Percentiles rank a stretch among this genome's conserved stretches.
phyloP scores from a whole-genome alignment of 225 moss, liverwort and hornwort species.

The Physcomitrium patens region DNA sequence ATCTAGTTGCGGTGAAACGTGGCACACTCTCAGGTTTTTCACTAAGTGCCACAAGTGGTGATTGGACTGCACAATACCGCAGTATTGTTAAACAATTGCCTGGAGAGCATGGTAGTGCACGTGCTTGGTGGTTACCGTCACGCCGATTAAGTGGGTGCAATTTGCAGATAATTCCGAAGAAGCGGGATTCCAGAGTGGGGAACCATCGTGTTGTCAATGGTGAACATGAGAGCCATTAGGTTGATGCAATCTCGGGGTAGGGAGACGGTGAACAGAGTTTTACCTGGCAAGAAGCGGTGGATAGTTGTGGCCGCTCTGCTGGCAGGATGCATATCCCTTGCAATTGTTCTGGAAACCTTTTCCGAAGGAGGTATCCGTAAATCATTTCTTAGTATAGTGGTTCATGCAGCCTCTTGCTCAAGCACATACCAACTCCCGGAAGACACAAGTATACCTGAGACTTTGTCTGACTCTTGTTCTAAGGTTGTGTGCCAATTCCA shows the following conservation, averaged over 20 bases:
- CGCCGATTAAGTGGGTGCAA: neutral
- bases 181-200: neutral
- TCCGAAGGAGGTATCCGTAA: constrained; percentile 4
- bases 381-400: neutral
- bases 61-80: neutral
- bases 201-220: neutral
- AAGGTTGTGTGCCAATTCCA: constrained; percentile 2
- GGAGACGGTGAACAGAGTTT: neutral
- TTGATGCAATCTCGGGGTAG: neutral
- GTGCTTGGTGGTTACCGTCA: neutral
- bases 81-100: neutral
- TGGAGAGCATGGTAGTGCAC: neutral
- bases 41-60: neutral
- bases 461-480: too few species aligned
- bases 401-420: constrained; percentile 19
- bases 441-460: neutral
- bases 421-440: neutral
- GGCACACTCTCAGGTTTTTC: neutral
- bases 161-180: neutral
- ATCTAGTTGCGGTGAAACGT: neutral
- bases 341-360: neutral
- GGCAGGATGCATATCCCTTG: neutral
- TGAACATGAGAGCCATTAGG: neutral
- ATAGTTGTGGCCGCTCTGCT: neutral
- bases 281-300: constrained; percentile 9